phyloP scores from a whole-genome alignment of 148 eudicot species.

The Silene latifolia region DNA sequence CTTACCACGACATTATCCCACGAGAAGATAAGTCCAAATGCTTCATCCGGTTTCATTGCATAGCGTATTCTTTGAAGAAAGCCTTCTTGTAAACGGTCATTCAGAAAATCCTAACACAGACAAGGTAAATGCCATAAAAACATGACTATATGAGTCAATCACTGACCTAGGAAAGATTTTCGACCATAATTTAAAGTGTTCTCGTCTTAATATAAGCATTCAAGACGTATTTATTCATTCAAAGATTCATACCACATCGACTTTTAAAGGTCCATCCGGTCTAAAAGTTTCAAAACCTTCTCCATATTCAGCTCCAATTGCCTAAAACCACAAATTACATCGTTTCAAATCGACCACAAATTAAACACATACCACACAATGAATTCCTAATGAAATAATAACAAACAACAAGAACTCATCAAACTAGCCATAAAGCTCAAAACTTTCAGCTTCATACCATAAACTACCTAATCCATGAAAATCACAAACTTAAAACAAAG shows the following conservation, averaged over 20 bases:
- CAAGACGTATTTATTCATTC: not conserved
- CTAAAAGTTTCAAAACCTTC: conserved; percentile 97
- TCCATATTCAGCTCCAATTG: conserved; percentile 97
- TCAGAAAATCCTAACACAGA: conserved; percentile 67
- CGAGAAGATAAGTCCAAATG: conserved; percentile 93
- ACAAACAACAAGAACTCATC: not conserved
- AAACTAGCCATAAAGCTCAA: conserved; percentile 7
- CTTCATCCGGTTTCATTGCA: conserved; percentile 99
- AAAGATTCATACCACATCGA: conserved; percentile 77
- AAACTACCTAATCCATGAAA: not conserved
- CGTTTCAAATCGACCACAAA: conserved; percentile 7
- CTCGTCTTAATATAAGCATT: not conserved
- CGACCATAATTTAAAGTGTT: not conserved
- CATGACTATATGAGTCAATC: conserved; percentile 3
- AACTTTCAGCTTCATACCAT: not conserved
- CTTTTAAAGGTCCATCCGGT: conserved; percentile 80
- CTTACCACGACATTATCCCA: conserved; percentile 98
- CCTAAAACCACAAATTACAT: conserved; percentile 36
- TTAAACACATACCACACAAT: not conserved
- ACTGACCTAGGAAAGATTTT: not conserved
- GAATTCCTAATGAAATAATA: not conserved
- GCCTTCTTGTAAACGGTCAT: conserved; percentile 83
- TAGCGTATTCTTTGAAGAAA: conserved; percentile 83
- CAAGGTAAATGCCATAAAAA: not conserved
- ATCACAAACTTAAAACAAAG: not conserved